Conservation (phyloP, 2,329 filamentous ascomycete species). For the Graphilbum sp. region DNA sequence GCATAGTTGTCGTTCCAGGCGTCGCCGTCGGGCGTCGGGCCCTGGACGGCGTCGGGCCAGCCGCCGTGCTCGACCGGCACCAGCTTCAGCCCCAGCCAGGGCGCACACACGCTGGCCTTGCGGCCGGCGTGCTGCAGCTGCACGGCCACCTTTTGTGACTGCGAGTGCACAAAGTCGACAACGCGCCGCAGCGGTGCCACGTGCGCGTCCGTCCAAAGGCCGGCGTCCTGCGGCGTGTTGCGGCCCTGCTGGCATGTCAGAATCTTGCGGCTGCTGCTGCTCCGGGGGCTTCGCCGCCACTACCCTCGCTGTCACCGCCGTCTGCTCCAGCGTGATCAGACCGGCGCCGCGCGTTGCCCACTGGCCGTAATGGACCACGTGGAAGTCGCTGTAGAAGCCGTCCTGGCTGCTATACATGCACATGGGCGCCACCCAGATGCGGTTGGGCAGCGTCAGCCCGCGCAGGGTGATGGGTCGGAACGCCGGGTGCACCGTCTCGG, state of each 20-base stretch:
- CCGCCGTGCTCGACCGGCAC: conserved; percentile 29
- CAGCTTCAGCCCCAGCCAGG: conserved; percentile 33
- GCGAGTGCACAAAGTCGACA: conserved; percentile 27
- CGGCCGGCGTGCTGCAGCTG: conserved; percentile 55
- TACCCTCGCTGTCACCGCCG: conserved; percentile 17
- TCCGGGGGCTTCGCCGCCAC: too few species aligned
- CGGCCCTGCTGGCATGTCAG: conserved; percentile 17
- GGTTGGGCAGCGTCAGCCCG: conserved; percentile 25
- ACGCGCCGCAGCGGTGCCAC: conserved; percentile 17
- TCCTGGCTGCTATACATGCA: conserved; percentile 25
- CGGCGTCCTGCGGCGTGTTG: conserved; percentile 18
- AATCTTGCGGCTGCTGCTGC: too few species aligned
- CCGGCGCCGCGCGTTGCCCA: background rate
- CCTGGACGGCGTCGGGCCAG: conserved; percentile 23
- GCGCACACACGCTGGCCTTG: conserved; percentile 33
- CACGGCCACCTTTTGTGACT: conserved; percentile 49
- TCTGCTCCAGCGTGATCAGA: conserved; percentile 10
- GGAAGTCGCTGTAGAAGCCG: conserved; percentile 24
- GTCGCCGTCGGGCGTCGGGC: conserved; percentile 15
- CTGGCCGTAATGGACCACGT: conserved; percentile 13
- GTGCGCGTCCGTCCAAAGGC: conserved; percentile 20
- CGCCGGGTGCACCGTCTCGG: conserved; percentile 19
- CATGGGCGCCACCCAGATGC: conserved; percentile 29
- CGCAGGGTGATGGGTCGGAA: conserved; percentile 28
- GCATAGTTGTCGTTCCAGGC: conserved; percentile 6